Conservation (phyloP, 2,329 filamentous ascomycete genomes). For the Cercospora nicotianae region DNA sequence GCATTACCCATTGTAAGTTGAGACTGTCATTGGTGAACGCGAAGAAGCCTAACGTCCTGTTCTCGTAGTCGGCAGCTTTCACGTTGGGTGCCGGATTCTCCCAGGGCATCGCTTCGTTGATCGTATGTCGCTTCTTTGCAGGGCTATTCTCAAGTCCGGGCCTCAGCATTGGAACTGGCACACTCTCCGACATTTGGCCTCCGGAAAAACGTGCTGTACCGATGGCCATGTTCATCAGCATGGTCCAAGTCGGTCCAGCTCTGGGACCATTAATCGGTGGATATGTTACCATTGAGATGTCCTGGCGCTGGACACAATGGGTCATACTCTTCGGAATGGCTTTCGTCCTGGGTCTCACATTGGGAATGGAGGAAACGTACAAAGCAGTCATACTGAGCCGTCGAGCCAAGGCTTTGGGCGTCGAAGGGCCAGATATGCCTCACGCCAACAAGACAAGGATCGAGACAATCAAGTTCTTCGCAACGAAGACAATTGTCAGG, state of each 20-base stretch:
- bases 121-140: conserved; percentile 66
- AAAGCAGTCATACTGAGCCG: conserved; percentile 31
- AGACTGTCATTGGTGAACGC: background rate
- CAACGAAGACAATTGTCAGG: conserved; percentile 25
- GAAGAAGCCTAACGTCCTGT: background rate
- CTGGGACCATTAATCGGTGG: conserved; percentile 35
- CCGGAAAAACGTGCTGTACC: conserved; percentile 22
- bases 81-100: conserved; percentile 57
- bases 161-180: conserved; percentile 23
- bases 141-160: conserved; percentile 68
- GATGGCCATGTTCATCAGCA: conserved; percentile 17
- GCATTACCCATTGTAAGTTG: conserved; percentile 42
- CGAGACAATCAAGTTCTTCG: conserved; percentile 13
- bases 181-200: conserved; percentile 26
- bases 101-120: conserved; percentile 52
- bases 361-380: conserved; percentile 42
- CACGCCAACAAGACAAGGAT: background rate
- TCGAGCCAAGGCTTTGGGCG: conserved; percentile 29
- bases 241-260: conserved; percentile 16
- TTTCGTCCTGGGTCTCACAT: conserved; percentile 22
- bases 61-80: conserved; percentile 51
- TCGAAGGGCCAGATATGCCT: conserved; percentile 16
- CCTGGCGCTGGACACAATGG: conserved; percentile 41
- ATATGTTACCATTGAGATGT: conserved; percentile 31
- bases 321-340: conserved; percentile 34